Percentiles rank a stretch among this genome's conserved stretches.
phyloP scores from a whole-genome alignment of 352 stramenopile species.

The Pythium biforme region DNA sequence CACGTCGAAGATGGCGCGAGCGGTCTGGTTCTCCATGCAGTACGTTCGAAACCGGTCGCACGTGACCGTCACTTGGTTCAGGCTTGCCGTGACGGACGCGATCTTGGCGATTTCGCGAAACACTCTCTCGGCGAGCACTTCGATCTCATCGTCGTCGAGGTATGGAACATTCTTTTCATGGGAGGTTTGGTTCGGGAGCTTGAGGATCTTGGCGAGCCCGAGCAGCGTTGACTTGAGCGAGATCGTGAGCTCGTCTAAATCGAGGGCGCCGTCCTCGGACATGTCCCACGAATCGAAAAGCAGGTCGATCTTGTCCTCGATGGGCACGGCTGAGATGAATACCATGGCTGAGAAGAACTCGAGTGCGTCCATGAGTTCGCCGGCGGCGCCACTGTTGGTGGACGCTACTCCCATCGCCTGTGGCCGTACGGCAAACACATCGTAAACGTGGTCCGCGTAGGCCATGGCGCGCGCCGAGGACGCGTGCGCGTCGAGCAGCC shows the following conservation, averaged over 20 bases:
- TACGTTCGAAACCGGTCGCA: conserved; percentile 81
- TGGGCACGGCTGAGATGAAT: conserved; percentile 52
- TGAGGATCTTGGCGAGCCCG: conserved; percentile 69
- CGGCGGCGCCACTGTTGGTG: neutral
- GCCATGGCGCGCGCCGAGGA: conserved; percentile 41
- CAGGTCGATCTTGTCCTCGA: conserved; percentile 82
- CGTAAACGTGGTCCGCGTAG: conserved; percentile 56
- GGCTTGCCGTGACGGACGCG: conserved; percentile 17
- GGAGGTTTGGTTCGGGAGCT: conserved; percentile 1
- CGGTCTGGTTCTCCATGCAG: conserved; percentile 61
- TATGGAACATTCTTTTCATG: conserved; percentile 9
- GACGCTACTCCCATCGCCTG: neutral
- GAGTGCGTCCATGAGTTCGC: conserved; percentile 60
- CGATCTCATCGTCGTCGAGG: conserved; percentile 67
- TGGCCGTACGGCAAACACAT: conserved; percentile 40
- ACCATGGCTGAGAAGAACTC: conserved; percentile 77
- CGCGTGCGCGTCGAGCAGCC: conserved; percentile 35
- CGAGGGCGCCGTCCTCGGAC: conserved; percentile 74
- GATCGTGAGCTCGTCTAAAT: conserved; percentile 86
- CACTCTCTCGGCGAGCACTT: conserved; percentile 50
- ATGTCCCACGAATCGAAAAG: conserved; percentile 88
- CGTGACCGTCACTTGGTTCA: conserved; percentile 48
- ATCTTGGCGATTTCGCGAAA: conserved; percentile 72
- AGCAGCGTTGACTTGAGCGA: conserved; percentile 83
- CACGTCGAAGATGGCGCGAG: conserved; percentile 57